A percentile compares a stretch with the other conserved stretches of the same genome.
Evolutionary conservation across 305 asterid species (phyloP).

Genomic region (Fraxinus sp.): DNA sequence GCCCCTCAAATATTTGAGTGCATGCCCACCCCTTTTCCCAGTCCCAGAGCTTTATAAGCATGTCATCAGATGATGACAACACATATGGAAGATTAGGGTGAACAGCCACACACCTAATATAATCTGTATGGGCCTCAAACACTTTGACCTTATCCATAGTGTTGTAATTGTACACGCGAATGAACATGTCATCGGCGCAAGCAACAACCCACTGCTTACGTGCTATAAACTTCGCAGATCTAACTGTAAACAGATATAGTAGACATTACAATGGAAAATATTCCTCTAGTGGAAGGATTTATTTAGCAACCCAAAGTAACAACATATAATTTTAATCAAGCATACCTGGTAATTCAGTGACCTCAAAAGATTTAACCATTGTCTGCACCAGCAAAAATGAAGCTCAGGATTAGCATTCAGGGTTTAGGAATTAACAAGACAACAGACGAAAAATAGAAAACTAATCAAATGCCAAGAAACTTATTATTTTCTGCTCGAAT

Average conservation of each 20-base stretch:
- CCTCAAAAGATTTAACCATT: constrained; percentile 90
- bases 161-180: constrained; percentile 64
- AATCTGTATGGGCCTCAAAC: constrained; percentile 67
- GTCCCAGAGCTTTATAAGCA: constrained; percentile 70
- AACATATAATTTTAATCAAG: constrained; percentile 23
- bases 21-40: constrained; percentile 67
- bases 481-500: constrained; percentile 19
- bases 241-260: constrained; percentile 40
- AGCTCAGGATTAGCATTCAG: constrained; percentile 16
- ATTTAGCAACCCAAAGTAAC: constrained; percentile 22
- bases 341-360: constrained; percentile 89
- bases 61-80: constrained; percentile 63
- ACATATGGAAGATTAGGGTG: constrained; percentile 70
- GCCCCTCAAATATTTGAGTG: constrained; percentile 70
- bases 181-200: constrained; percentile 64
- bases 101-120: constrained; percentile 66
- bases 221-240: constrained; percentile 64
- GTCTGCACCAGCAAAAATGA: constrained; percentile 58
- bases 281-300: constrained; percentile 2
- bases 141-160: constrained; percentile 60
- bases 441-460: not conserved
- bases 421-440: constrained; percentile 4
- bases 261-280: constrained; percentile 23
- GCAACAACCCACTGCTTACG: constrained; percentile 64
- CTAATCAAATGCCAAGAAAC: not conserved